phyloP scores from a whole-genome alignment of 1,139 yeast genomes.

The Diutina rugosa region DNA sequence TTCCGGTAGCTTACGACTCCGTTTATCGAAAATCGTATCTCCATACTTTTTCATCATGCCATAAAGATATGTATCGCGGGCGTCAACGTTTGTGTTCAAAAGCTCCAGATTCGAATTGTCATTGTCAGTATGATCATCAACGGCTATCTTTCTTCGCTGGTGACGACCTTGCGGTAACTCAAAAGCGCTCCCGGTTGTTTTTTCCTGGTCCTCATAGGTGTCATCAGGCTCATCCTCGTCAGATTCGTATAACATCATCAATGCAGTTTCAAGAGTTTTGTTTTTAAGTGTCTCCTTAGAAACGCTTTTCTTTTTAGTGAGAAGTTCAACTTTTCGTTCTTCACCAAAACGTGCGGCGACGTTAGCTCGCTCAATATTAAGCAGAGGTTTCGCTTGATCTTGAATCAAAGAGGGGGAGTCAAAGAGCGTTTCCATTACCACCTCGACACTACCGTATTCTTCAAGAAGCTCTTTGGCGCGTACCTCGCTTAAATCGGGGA shows the following conservation, averaged over 20 bases:
- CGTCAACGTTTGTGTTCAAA: slow-evolving; percentile 7
- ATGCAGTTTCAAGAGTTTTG: slow-evolving; percentile 49
- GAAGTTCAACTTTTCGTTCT: slow-evolving; percentile 16
- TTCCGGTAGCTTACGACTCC: slow-evolving; percentile 34
- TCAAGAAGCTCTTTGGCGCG: slow-evolving; percentile 35
- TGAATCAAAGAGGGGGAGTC: slow-evolving; percentile 41
- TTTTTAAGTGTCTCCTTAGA: slow-evolving; percentile 28
- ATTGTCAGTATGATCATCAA: slow-evolving; percentile 10
- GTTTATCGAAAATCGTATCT: slow-evolving; percentile 30
- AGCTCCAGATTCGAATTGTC: slow-evolving; percentile 4
- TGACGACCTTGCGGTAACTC: not conserved
- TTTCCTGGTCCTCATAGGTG: slow-evolving; percentile 67
- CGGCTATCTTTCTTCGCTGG: slow-evolving; percentile 3
- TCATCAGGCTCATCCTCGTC: slow-evolving; percentile 81
- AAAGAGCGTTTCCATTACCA: slow-evolving; percentile 43
- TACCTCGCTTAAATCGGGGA: slow-evolving; percentile 38
- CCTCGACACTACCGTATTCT: slow-evolving; percentile 40
- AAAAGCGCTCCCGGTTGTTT: slow-evolving; percentile 8
- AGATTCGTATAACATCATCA: slow-evolving; percentile 51
- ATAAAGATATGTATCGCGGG: slow-evolving; percentile 44
- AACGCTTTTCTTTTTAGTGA: slow-evolving; percentile 10
- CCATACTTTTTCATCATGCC: slow-evolving; percentile 41
- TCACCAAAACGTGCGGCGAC: slow-evolving; percentile 15
- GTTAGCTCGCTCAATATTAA: not conserved
- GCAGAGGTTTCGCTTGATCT: not conserved